Evolutionary conservation across 225 moss, liverwort and hornwort species (phyloP).

Genomic region (Asterella californica): DNA sequence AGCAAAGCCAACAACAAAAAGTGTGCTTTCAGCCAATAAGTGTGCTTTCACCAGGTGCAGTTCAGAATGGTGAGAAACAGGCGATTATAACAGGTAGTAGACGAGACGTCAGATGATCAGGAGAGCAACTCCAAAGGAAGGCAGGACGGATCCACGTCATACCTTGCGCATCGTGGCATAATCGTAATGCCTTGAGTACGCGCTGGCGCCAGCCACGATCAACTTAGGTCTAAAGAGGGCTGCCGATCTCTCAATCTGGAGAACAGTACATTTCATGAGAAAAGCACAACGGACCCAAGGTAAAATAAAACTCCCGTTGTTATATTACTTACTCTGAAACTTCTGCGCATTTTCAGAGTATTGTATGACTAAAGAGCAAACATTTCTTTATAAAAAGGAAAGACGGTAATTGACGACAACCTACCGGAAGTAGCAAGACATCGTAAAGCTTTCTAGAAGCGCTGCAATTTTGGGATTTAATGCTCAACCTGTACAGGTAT

Average conservation of each 20-base stretch:
- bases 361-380: too few species aligned
- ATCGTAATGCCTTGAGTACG: constrained; percentile 90
- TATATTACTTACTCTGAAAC: too few species aligned
- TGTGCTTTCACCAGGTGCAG: background rate
- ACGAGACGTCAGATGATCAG: background rate
- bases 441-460: background rate
- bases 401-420: background rate
- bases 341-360: too few species aligned
- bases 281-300: background rate
- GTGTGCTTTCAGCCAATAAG: background rate
- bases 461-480: background rate
- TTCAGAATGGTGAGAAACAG: background rate
- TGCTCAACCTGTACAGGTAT: background rate
- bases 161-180: constrained; percentile 86
- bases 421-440: background rate
- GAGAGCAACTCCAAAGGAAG: background rate
- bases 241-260: constrained; percentile 79
- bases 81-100: background rate
- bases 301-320: too few species aligned
- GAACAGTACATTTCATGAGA: background rate
- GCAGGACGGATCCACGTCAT: background rate
- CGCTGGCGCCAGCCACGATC: constrained; percentile 91
- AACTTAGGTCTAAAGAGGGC: constrained; percentile 84
- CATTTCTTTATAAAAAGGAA: too few species aligned
- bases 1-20: background rate